These are phyloP conservation scores for Myxozyma mucilagina DNA, from an alignment of 805 yeast genomes.

Conservation along the genomic window DNA sequence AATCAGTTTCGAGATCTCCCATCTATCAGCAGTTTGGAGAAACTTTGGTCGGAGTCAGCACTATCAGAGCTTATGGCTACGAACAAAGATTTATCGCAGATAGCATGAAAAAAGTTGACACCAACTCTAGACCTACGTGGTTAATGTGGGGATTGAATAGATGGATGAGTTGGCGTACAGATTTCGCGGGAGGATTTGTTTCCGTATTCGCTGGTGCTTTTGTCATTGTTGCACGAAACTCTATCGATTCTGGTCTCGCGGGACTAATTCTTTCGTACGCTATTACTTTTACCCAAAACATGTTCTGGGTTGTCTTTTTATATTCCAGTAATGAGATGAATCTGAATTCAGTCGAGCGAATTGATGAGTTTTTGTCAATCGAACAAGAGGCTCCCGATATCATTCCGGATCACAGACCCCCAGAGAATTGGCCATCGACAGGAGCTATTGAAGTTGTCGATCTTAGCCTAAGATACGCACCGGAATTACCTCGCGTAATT, in stretches of 20 bases:
- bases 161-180: conserved; percentile 87
- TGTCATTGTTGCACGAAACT: conserved; percentile 62
- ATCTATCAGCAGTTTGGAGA: conserved; percentile 96
- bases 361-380: conserved; percentile 75
- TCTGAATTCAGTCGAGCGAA: conserved; percentile 95
- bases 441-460: conserved; percentile 78
- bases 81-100: conserved; percentile 80
- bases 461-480: conserved; percentile 83
- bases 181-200: conserved; percentile 78
- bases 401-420: conserved; percentile 65
- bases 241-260: conserved; percentile 87
- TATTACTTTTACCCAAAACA: conserved; percentile 80
- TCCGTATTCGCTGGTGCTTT: conserved; percentile 80
- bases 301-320: conserved; percentile 89
- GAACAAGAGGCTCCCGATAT: conserved; percentile 82
- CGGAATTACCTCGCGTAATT: conserved; percentile 85
- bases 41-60: conserved; percentile 85
- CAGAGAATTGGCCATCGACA: conserved; percentile 75
- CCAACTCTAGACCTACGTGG: conserved; percentile 86
- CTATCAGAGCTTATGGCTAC: conserved; percentile 95
- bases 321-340: conserved; percentile 90
- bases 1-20: conserved; percentile 88
- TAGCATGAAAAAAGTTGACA: conserved; percentile 76
- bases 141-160: conserved; percentile 94
- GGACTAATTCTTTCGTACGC: conserved; percentile 94